phyloP scores from a whole-genome alignment of 306 rosid genomes.

The Sicyos baderoa region DNA sequence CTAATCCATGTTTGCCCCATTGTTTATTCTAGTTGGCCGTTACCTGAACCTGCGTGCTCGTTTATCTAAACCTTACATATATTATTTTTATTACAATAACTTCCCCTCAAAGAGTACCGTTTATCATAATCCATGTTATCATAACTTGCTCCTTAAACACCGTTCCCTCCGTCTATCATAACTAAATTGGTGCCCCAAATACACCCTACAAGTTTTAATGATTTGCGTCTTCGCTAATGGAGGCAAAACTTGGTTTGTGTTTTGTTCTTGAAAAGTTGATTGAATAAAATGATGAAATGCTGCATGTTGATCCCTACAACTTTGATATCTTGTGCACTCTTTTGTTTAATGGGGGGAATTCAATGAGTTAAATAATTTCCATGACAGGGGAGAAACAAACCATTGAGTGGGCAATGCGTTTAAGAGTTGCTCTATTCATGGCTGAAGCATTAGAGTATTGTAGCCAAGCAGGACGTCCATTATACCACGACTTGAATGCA shows the following conservation, averaged over 20 bases:
- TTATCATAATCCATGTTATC: too few species aligned
- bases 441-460: slow-evolving; percentile 61
- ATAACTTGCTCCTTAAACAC: too few species aligned
- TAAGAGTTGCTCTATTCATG: slow-evolving; percentile 66
- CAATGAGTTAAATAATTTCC: neutral
- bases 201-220: neutral
- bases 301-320: neutral
- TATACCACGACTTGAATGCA: slow-evolving; percentile 82
- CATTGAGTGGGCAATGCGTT: slow-evolving; percentile 70
- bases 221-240: neutral
- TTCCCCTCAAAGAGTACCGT: too few species aligned
- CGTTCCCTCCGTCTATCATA: too few species aligned
- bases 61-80: too few species aligned
- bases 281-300: neutral
- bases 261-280: neutral
- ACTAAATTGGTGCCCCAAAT: too few species aligned
- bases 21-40: too few species aligned
- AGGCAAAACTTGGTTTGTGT: neutral
- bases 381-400: slow-evolving; percentile 77
- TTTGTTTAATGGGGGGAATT: neutral
- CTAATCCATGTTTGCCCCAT: too few species aligned
- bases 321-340: neutral
- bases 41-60: too few species aligned
- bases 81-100: too few species aligned
- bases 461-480: slow-evolving; percentile 42